Evolutionary conservation across 345 rosid genomes (phyloP).

Genomic region (Mercurialis annua): DNA sequence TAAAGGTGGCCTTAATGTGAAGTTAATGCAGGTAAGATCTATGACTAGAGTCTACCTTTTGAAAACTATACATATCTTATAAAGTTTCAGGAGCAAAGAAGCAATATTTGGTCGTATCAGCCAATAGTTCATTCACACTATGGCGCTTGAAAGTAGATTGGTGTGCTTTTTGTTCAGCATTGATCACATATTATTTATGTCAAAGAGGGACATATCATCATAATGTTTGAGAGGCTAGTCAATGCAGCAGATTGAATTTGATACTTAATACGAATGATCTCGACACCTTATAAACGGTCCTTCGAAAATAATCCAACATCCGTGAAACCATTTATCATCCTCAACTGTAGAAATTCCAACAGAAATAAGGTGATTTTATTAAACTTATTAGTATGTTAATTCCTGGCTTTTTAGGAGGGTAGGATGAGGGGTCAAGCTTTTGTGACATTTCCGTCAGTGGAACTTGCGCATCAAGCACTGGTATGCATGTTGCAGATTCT

Average conservation of each 20-base stretch:
- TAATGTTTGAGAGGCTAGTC: background rate
- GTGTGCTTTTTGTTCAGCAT: background rate
- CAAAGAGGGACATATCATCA: background rate
- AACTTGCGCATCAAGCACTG: conserved; percentile 82
- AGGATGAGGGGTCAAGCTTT: conserved; percentile 98
- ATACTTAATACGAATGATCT: background rate
- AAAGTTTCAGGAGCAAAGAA: conserved; percentile 1
- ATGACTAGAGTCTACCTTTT: background rate
- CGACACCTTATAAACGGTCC: background rate
- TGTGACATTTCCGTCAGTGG: conserved; percentile 84
- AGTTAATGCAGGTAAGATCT: conserved; percentile 77
- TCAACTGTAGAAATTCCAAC: background rate
- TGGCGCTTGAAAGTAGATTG: background rate
- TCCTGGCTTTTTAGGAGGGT: conserved; percentile 66
- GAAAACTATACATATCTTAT: background rate
- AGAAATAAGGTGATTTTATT: background rate
- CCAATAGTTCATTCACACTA: background rate
- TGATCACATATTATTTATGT: background rate
- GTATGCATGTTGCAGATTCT: conserved; percentile 38
- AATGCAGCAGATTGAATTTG: conserved; percentile 3
- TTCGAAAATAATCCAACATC: background rate
- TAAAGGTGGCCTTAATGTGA: conserved; percentile 59
- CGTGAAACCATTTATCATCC: background rate
- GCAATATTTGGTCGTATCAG: background rate
- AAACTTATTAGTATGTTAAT: conserved; percentile 4